Base-by-base conservation (phyloP, 2,329 filamentous ascomycete species). In the Fusarium cicatricum region DNA sequence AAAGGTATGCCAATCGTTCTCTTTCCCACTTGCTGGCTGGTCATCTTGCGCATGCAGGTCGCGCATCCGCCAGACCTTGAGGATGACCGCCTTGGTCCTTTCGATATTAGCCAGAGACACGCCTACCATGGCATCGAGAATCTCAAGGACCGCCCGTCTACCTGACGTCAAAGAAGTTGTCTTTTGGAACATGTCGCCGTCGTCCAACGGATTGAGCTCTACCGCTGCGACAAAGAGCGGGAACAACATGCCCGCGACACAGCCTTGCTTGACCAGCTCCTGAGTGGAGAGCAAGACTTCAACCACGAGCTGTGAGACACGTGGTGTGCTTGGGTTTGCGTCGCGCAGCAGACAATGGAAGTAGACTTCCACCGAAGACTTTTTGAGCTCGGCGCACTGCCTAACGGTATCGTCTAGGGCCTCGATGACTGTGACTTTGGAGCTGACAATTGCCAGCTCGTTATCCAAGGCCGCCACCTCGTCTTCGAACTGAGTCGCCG, bases 11-110 rank as follows among this genome's bases (percentile, higher is more conserved):
- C 69, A 71, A 23, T 71, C 69, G 15, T 70, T 71, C 1, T 9
- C 28, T 4, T 48, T 50, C 0, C 21, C 9, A 6, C 47, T 11
- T 2, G 3, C 29, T 5, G 34, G 17, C 0, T 47, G 9, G 2
- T 56, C 60, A 3, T 55, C 43, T 4, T 60, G 33, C 3, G 61
- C 37, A 11, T 62, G 36, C 2, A 71, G 40, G 17, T 82, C 78
- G 17, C 79, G 71, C 37, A 74, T 73, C 50, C 76, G 74, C 80
- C 80, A 82, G 11, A 82, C 73, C 38, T 77, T 79, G 10, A 75
- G 71, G 45, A 82, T 79, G 4, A 82, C 80, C 1, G 76, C 74
- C 11, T 76, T 70, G 8, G 77, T 80, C 16, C 77, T 73, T 10
- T 74, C 71, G 7, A 81, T 72, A 39, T 82, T 82, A 1, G 66